Base-by-base conservation (phyloP, 2,329 filamentous ascomycete species). In the Xylaria polymorpha region DNA sequence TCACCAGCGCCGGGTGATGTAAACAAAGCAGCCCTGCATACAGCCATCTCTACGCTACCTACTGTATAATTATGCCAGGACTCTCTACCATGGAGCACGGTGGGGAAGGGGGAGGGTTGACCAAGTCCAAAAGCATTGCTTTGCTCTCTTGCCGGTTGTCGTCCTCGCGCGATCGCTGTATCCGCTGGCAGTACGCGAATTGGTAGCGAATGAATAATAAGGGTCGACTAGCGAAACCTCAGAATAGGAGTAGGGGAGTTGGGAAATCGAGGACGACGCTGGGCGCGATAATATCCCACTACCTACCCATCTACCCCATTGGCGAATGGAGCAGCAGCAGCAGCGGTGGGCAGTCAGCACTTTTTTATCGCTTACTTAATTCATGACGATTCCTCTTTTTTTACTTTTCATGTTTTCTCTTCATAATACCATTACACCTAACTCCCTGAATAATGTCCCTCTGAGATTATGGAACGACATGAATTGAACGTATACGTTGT, bases 361-460 rank as follows among this genome's bases (percentile, higher is more conserved):
- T 9, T 37, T 67, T 15, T 64, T 64, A 67, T 22, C 44, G 43
- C 60, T 57, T 64, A 68, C 56, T 56, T 68, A 64, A 64, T 60
- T 61, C 50, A 61, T 50, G 61, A 68, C 50, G 48, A 68, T 61
- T 63, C 20, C n/a, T 6, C 9, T 15, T 51, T 55, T 63, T 43
- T 50, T 2, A 29, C 25, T 15, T 57, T 53, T 62, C 20, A 12
- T 43, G 15, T 48, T 51, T 57, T 15, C 3, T 32, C 15, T 22
- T 64, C 10, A 46, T 22, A 57, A 62, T 62, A 62, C 37, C 50
- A 62, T 14, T 41, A 53, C 37, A 37, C 29, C 43, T 29, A 4
- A 39, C 18, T 14, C 3, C 35, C 55, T 41, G 55, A 57, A 57
- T 57, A 57, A 57, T 57, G 22, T 15, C 25, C 20, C 37, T 25